phyloP scores from a whole-genome alignment of 2,329 filamentous ascomycete genomes.

The Microdochium nivale region DNA sequence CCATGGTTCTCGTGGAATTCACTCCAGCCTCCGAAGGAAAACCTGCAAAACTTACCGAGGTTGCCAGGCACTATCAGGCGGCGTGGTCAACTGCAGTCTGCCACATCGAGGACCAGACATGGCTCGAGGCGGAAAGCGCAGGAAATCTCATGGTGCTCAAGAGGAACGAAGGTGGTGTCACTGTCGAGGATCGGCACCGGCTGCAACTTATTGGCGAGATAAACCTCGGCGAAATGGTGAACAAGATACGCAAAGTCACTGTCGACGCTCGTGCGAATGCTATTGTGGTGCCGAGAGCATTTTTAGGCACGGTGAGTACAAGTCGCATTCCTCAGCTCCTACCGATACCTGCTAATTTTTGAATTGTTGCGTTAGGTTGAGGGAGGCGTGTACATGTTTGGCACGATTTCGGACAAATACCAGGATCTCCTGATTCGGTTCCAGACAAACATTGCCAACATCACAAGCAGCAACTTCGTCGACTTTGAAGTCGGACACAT shows the following conservation, averaged over 20 bases:
- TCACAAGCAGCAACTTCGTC: not conserved
- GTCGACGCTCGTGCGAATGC: slow-evolving; percentile 57
- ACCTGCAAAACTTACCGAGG: slow-evolving; percentile 59
- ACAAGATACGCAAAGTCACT: slow-evolving; percentile 69
- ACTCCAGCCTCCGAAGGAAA: slow-evolving; percentile 45
- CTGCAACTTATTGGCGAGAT: slow-evolving; percentile 74
- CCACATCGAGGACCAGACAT: slow-evolving; percentile 63
- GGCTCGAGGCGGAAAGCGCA: slow-evolving; percentile 77
- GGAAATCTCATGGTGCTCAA: slow-evolving; percentile 81
- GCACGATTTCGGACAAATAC: slow-evolving; percentile 61
- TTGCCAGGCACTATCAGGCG: slow-evolving; percentile 72
- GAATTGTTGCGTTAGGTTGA: slow-evolving; percentile 54
- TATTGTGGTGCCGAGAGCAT: slow-evolving; percentile 71
- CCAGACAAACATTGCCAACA: slow-evolving; percentile 41
- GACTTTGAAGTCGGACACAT: slow-evolving; percentile 46
- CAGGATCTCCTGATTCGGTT: slow-evolving; percentile 78
- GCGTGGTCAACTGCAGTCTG: slow-evolving; percentile 75
- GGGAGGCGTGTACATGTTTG: slow-evolving; percentile 85
- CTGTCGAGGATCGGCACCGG: slow-evolving; percentile 60
- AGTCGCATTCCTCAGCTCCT: too few species aligned
- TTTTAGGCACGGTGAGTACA: slow-evolving; percentile 71
- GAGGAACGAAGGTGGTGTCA: slow-evolving; percentile 64
- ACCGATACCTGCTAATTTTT: too few species aligned
- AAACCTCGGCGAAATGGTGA: slow-evolving; percentile 86
- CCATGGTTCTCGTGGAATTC: slow-evolving; percentile 70